A percentile compares a stretch with the other conserved stretches of the same genome.
Evolutionary conservation across 306 rosid genomes (phyloP).

Genomic region (cucumber (Cucumis sativus)): DNA sequence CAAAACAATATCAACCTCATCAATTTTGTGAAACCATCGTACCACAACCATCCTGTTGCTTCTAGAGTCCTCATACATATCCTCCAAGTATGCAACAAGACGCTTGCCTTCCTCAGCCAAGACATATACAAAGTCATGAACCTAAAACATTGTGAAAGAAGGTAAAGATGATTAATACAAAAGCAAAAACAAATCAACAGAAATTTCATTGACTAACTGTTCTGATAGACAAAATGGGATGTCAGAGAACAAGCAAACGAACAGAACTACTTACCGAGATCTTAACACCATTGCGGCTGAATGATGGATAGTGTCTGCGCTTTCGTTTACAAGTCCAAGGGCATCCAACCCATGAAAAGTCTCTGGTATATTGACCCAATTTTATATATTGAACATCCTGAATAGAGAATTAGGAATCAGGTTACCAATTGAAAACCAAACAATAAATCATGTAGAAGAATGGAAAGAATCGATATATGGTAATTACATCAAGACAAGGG

Average conservation of each 20-base stretch:
- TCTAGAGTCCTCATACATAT: slow-evolving; percentile 80
- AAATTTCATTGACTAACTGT: neutral
- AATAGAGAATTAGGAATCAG: neutral
- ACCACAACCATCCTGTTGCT: slow-evolving; percentile 96
- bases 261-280: slow-evolving; percentile 44
- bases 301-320: slow-evolving; percentile 54
- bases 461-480: neutral
- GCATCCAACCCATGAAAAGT: slow-evolving; percentile 59
- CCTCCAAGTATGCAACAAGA: slow-evolving; percentile 89
- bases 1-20: slow-evolving; percentile 89
- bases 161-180: neutral
- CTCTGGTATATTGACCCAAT: slow-evolving; percentile 15
- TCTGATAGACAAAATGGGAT: neutral
- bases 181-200: neutral
- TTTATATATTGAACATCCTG: slow-evolving; percentile 37
- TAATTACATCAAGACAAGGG: neutral
- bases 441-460: neutral
- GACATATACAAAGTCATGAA: slow-evolving; percentile 67
- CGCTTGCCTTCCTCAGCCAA: slow-evolving; percentile 83
- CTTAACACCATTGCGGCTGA: slow-evolving; percentile 44
- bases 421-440: neutral
- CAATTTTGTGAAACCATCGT: slow-evolving; percentile 93
- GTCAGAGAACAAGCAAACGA: neutral
- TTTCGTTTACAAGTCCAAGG: slow-evolving; percentile 53
- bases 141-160: slow-evolving; percentile 30